phyloP scores from a whole-genome alignment of 2,329 filamentous ascomycete species.

The Neurospora crassa region DNA sequence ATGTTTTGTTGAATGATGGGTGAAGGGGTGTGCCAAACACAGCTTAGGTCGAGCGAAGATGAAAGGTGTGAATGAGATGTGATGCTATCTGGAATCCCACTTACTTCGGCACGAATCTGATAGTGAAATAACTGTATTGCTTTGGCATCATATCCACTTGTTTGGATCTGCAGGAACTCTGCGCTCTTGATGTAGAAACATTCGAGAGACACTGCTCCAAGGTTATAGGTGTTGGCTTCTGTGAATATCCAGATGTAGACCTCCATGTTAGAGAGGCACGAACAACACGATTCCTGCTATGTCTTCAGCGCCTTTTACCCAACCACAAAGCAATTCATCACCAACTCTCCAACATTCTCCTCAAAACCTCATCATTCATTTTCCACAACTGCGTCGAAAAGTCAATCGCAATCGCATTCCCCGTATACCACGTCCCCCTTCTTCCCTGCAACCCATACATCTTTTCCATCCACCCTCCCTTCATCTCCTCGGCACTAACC shows the following conservation, averaged over 20 bases:
- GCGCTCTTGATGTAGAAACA: neutral
- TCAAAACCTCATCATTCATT: slow-evolving; percentile 16
- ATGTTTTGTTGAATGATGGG: neutral
- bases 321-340: neutral
- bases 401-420: slow-evolving; percentile 15
- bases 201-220: neutral
- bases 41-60: neutral
- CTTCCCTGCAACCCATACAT: slow-evolving; percentile 16
- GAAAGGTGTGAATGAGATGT: neutral
- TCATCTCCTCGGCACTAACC: slow-evolving; percentile 12
- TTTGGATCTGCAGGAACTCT: neutral
- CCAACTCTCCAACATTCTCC: slow-evolving; percentile 5
- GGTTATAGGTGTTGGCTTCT: neutral
- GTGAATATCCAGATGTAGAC: too few species aligned
- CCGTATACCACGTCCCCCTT: slow-evolving; percentile 17
- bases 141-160: neutral
- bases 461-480: slow-evolving; percentile 13
- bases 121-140: neutral
- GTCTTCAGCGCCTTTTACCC: neutral
- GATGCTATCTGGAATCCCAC: neutral
- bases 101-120: fast-evolving
- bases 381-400: slow-evolving; percentile 17
- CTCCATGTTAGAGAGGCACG: too few species aligned
- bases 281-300: too few species aligned
- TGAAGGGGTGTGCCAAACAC: neutral